Evolutionary conservation across 768 basidiomycete species (phyloP), one percentile per base, ranked within the genome.

Genomic region (Gautieria morchelliformis): DNA sequence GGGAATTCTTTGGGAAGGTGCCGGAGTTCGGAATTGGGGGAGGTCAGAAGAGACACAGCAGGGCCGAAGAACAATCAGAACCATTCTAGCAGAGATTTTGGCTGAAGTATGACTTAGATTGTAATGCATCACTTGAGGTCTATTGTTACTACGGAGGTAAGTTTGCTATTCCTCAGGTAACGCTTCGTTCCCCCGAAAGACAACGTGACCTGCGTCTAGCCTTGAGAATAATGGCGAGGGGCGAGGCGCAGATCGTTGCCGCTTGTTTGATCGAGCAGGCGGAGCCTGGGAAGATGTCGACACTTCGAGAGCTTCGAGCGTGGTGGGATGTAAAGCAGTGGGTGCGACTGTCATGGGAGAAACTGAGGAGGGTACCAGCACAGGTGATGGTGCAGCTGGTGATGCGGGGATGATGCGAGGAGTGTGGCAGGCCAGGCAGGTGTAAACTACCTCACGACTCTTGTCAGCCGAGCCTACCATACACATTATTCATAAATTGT

Each of bases 321-420:
- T 49, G 19, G 27, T 39, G 5, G 33, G 35, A 8, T 12, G 10
- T 53, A 14, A 32, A n/a, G 27, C n/a, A 46, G 54, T 39, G 14
- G 27, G 24, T 30, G 30, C 45, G 3, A 24, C 45, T 24, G 47
- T 35, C 17, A 41, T 39, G 17, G 46, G 46, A 32, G 44, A n/a
- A 27, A 22, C 14, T n/a, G 22, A 32, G 15, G 41, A 44, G 27
- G 11, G 41, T 19, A 22, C 47, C 5, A 27, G 35, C 32, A 33
- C 47, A 46, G 11, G 32, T 6, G 48, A 17, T 17, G 19, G 53
- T 4, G 72, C 56, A 8, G 67, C 67, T 1, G 83, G 81, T 1
- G 85, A 84, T 1, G 86, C 83, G 0, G 89, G 88, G 40, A 89
- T 83, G 20, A 77, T 76, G 53, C 83, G 80, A n/a, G 73, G 69